phyloP scores from a whole-genome alignment of 371 early-diverging fungal genomes.

The Parasitella parasitica region DNA sequence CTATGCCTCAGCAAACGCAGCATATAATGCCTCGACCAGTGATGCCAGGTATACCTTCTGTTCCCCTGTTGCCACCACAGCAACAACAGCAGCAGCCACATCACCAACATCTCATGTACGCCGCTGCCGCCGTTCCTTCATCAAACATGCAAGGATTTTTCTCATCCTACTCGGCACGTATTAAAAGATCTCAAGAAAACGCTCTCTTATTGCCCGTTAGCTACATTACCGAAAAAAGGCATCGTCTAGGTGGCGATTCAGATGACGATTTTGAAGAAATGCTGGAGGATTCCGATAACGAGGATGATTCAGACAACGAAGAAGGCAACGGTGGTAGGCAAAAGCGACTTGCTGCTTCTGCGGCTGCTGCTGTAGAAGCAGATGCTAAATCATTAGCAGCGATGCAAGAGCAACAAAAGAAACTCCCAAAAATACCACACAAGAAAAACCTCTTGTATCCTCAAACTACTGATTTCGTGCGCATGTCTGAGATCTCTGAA shows the following conservation, averaged over 20 bases:
- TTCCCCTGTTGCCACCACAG: background rate
- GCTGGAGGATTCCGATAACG: constrained; percentile 35
- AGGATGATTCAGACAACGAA: constrained; percentile 7
- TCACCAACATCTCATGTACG: background rate
- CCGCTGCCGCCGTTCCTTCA: background rate
- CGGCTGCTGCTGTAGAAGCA: constrained; percentile 2
- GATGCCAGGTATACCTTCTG: background rate
- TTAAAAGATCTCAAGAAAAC: constrained; percentile 44
- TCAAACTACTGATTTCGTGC: constrained; percentile 22
- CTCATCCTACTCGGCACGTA: constrained; percentile 43
- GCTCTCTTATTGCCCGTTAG: constrained; percentile 42
- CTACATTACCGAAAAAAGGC: constrained; percentile 25
- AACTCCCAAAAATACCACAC: constrained; percentile 24
- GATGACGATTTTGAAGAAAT: constrained; percentile 45
- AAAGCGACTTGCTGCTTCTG: background rate
- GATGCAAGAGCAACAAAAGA: constrained; percentile 4
- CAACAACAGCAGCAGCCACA: background rate
- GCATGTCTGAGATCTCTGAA: constrained; percentile 62
- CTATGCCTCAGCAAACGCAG: background rate
- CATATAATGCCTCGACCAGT: background rate
- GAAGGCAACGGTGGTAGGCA: constrained; percentile 5
- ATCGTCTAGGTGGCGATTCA: constrained; percentile 32
- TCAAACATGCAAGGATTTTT: constrained; percentile 35
- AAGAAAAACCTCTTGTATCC: constrained; percentile 32
- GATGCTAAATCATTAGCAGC: background rate